Conservation (phyloP, 306 rosid species). For the Rosa lucieae region DNA sequence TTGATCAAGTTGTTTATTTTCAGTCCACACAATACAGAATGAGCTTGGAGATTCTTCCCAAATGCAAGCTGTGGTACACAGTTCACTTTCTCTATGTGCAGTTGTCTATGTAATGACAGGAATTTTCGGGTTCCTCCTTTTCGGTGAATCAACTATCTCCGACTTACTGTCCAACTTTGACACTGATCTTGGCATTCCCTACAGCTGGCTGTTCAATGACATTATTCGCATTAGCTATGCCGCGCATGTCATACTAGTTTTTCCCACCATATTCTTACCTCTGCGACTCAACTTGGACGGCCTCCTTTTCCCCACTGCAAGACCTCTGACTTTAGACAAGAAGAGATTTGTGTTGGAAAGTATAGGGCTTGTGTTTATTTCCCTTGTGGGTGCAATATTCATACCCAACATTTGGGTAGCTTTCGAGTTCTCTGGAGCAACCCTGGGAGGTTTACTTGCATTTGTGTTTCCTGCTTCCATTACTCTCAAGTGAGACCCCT, state of each 20-base stretch:
- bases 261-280: constrained; percentile 39
- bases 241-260: constrained; percentile 36
- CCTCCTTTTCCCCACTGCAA: constrained; percentile 38
- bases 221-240: constrained; percentile 36
- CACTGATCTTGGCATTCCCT: constrained; percentile 35
- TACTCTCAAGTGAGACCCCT: constrained; percentile 27
- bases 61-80: constrained; percentile 27
- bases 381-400: constrained; percentile 41
- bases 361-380: constrained; percentile 12
- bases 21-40: constrained; percentile 46
- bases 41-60: constrained; percentile 34
- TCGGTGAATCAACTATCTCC: constrained; percentile 36
- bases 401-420: constrained; percentile 49
- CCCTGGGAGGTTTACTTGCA: constrained; percentile 35
- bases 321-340: constrained; percentile 33
- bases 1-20: constrained; percentile 10
- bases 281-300: constrained; percentile 44
- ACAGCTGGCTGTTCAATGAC: constrained; percentile 30
- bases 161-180: constrained; percentile 51
- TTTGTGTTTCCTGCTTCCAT: constrained; percentile 47
- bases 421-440: constrained; percentile 44
- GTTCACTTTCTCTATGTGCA: constrained; percentile 37
- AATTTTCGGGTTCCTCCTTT: constrained; percentile 44
- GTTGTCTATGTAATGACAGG: constrained; percentile 39
- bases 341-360: constrained; percentile 32